phyloP scores from a whole-genome alignment of 768 basidiomycete species.

The Boletellus emodensis region DNA sequence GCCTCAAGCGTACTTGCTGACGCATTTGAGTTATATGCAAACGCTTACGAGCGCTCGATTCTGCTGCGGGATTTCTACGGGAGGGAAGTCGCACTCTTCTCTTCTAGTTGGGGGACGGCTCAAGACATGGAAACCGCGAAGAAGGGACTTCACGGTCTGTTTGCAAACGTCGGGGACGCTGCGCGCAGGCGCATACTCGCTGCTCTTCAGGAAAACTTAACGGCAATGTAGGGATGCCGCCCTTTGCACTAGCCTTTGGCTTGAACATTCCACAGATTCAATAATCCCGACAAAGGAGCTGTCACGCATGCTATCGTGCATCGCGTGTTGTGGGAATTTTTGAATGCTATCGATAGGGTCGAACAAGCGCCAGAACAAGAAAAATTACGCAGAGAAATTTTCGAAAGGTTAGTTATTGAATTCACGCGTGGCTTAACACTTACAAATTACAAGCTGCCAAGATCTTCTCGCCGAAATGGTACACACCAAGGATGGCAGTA shows the following conservation, averaged over 20 bases:
- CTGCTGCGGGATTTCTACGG: slow-evolving; percentile 88
- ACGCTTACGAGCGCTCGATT: slow-evolving; percentile 77
- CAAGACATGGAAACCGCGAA: slow-evolving; percentile 62
- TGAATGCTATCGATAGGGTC: slow-evolving; percentile 54
- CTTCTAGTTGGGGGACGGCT: slow-evolving; percentile 47
- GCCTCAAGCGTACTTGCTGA: slow-evolving; percentile 83
- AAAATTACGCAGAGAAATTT: slow-evolving; percentile 72
- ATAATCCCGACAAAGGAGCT: slow-evolving; percentile 88
- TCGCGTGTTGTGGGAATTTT: slow-evolving; percentile 81
- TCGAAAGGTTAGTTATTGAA: slow-evolving; percentile 57
- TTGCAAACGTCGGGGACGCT: slow-evolving; percentile 62
- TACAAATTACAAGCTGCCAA: slow-evolving; percentile 52
- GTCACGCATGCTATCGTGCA: slow-evolving; percentile 87
- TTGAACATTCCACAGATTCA: slow-evolving; percentile 54
- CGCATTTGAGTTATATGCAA: slow-evolving; percentile 82
- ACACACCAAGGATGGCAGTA: slow-evolving; percentile 89
- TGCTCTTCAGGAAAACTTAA: slow-evolving; percentile 69
- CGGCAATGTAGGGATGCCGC: slow-evolving; percentile 56
- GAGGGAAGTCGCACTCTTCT: slow-evolving; percentile 77
- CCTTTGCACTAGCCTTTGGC: not conserved
- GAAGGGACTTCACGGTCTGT: slow-evolving; percentile 62
- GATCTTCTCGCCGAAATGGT: slow-evolving; percentile 90
- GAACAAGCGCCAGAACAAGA: slow-evolving; percentile 66
- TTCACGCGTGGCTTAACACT: not conserved
- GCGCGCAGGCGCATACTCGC: slow-evolving; percentile 62